Percentiles rank a stretch among this genome's conserved stretches.
Evolutionary conservation across 2,329 filamentous ascomycete genomes (phyloP).

Genomic region (Dothidotthia symphoricarpi): DNA sequence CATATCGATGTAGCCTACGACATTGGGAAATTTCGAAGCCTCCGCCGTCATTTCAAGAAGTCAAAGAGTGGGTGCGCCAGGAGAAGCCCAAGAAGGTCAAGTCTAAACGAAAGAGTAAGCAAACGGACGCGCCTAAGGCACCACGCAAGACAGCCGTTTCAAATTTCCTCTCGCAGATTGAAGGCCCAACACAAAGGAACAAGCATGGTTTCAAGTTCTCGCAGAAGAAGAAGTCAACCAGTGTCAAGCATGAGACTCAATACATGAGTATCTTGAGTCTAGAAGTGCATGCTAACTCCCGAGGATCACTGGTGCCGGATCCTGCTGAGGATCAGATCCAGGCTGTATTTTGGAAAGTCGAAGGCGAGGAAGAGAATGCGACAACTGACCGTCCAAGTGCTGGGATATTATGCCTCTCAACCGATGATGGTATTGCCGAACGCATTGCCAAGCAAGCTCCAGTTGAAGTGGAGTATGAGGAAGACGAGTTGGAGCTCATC

Average conservation of each 20-base stretch:
- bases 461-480: slow-evolving; percentile 69
- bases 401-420: slow-evolving; percentile 72
- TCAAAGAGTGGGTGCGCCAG: slow-evolving; percentile 63
- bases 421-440: slow-evolving; percentile 57
- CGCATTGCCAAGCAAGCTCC: slow-evolving; percentile 62
- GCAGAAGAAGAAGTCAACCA: slow-evolving; percentile 70
- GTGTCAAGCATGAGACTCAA: slow-evolving; percentile 77
- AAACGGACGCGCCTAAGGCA: slow-evolving; percentile 11
- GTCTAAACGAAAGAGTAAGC: slow-evolving; percentile 4
- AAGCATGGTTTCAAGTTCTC: slow-evolving; percentile 83
- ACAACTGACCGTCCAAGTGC: slow-evolving; percentile 57
- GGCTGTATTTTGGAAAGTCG: slow-evolving; percentile 86
- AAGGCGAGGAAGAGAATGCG: slow-evolving; percentile 70
- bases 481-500: slow-evolving; percentile 79
- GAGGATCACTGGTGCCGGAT: slow-evolving; percentile 77
- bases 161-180: slow-evolving; percentile 73
- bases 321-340: slow-evolving; percentile 86
- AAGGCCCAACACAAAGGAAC: slow-evolving; percentile 80
- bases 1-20: slow-evolving; percentile 59
- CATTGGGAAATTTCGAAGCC: slow-evolving; percentile 73
- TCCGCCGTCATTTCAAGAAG: slow-evolving; percentile 70
- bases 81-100: slow-evolving; percentile 16
- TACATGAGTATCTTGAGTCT: slow-evolving; percentile 98
- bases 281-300: slow-evolving; percentile 86
- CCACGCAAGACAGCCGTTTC: slow-evolving; percentile 18